Evolutionary conservation across 2,329 filamentous ascomycete genomes (phyloP), one percentile per base, ranked within the genome.

Genomic region (Drechslerella coelobrocha): DNA sequence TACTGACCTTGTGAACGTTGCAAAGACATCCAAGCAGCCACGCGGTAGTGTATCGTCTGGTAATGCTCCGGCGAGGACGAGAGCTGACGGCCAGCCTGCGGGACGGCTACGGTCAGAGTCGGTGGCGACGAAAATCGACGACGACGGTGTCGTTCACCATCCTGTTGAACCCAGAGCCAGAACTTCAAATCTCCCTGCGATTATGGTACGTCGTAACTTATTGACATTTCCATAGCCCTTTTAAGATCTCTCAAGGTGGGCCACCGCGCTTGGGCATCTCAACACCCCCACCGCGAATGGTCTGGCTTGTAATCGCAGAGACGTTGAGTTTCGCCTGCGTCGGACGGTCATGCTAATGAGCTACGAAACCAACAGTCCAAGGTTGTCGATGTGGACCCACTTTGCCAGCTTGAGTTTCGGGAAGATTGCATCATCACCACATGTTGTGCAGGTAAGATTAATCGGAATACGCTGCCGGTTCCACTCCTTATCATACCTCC

Each of bases 331-430:
- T 61, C 45, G 14, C 41, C 9, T 14, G 12, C 31, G 17, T 29
- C 19, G 29, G 31, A 2, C 27, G 50, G 21, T 12, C 45, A 41
- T 12, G 47, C 51, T 57, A 47, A 72, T 9, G 45, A 47, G 76
- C 48, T 45, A 43, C 21, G 47, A 14, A 53, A 52, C 14, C 14
- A 48, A 72, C 75, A 92, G 91, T 85, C 89, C 51, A 97, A 96
- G 79, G 82, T 85, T 10, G 86, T 96, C 34, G 92, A 96, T 78
- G 86, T 88, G 71, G 91, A 97, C 79, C 92, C 92, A 57, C 82
- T 96, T 48, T 90, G 87, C 78, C 96, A 92, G 89, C 80, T 99
- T 39, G 90, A 88, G n/a, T 99, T 99, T 76, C 92, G 93, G 60
- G 89, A 97, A 78, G 88, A 96, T 76, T 89, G 89, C 73, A 96